Evolutionary conservation across 2,329 filamentous ascomycete genomes (phyloP), one percentile per base, ranked within the genome.

Genomic region (Sphaerulina populicola): DNA sequence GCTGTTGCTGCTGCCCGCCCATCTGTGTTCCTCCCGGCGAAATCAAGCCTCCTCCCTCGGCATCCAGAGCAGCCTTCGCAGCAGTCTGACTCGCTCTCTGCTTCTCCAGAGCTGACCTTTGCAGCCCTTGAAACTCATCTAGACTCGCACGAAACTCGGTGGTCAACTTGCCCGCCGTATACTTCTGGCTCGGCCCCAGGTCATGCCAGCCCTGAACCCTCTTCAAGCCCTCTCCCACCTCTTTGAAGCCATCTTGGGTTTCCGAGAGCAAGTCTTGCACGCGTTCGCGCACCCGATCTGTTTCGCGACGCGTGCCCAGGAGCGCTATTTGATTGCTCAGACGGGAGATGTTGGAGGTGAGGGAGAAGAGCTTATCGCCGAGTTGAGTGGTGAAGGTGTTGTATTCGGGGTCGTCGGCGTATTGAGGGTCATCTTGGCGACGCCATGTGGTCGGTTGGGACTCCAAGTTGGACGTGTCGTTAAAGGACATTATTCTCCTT

Each of bases 341-440:
- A 53, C 88, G 84, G 51, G 87, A 83, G 62, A 95, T 91, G 69
- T 90, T 93, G 58, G 85, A 86, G 47, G 90, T 90, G 56, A 98
- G 79, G 55, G 83, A 82, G 73, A 96, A 95, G 45, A 98, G 78
- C 69, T 91, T 86, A 69, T 88, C 86, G 70, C 87, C 94, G 54
- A 97, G 80, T 53, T 85, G 79, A 65, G 87, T 83, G 56, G 90
- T 88, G 61, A 94, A 80, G 52, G 80, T 78, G 65, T 88, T 80
- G 77, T 97, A 98, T 58, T 89, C 89, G 46, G 93, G 93, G 68
- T 97, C 88, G 72, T 98, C 93, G 65, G 80, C 77, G 72, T 95
- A 98, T 63, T 81, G 74, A 41, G 82, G 76, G 66, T 86, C 85
- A 68, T 85, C 82, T 54, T 81, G 76, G 57, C 82, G 79, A 56